Base-by-base conservation (phyloP, 169 alveolate genomes). In the Eimeria necatrix region DNA sequence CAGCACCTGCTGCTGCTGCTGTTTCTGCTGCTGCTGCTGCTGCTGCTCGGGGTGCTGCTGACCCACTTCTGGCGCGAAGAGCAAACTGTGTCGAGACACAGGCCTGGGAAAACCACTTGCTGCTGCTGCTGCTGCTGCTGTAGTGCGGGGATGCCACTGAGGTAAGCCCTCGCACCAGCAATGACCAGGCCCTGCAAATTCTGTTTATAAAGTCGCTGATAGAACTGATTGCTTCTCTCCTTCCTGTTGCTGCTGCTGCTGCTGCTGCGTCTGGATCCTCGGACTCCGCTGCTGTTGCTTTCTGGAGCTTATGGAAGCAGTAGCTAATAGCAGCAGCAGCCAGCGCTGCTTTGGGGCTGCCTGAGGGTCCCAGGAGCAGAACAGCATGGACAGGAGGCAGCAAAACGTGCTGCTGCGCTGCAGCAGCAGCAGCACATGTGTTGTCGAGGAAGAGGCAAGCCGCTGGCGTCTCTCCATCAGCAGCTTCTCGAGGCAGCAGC, bases 351-450 rank as follows among this genome's bases (percentile, higher is more conserved):
- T 80, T 80, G 10, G 46, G 88, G 49, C 88, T 80, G 88, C 70
- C 70, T 49, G 88, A 48, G 12, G 88, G 88, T 48, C 70, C 88
- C 49, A 80, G 61, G 41, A 80, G 88, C 88, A 80, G 88, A 51
- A 80, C 88, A 6, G 88, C 70, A n/a, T 80, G 88, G 4, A 68
- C 88, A 49, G 88, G 60, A 51, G 88, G 88, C 88, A 80, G 88
- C 52, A 74, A 49, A 41, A 16, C 16, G 4, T 51, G 88, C 70
- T 80, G 88, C 88, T 80, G 88, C 49, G 46, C 51, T 49, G 88
- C 88, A 20, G 88, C 88, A 49, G 88, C 61, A n/a, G 88, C 88
- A 49, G 61, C 88, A 49, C 70, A 24, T 6, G 73, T 41, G n/a
- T 8, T 4, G 10, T 41, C n/a, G 59, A 53, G 56, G 32, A 81